phyloP scores from a whole-genome alignment of 345 rosid genomes.

The Fremontodendron californicum region DNA sequence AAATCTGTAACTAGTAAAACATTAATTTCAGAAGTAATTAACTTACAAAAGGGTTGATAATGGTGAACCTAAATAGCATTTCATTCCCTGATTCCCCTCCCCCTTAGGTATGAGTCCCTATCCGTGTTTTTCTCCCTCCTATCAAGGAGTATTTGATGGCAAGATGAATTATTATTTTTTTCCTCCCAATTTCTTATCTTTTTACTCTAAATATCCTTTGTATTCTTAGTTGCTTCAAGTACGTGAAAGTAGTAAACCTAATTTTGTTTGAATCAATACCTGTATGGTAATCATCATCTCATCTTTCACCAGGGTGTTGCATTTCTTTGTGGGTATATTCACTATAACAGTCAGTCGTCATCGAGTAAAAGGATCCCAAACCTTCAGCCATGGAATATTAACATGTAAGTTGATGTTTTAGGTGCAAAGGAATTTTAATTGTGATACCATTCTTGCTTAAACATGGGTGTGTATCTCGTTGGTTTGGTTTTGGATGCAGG shows the following conservation, averaged over 20 bases:
- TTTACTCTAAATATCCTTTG: not conserved
- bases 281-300: not conserved
- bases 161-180: not conserved
- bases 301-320: slow-evolving; percentile 63
- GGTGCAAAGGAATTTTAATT: not conserved
- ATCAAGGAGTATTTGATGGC: not conserved
- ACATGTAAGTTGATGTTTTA: slow-evolving; percentile 62
- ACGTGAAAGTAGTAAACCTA: not conserved
- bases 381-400: slow-evolving; percentile 94
- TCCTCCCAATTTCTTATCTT: not conserved
- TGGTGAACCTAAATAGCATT: not conserved
- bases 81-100: not conserved
- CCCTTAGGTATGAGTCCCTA: not conserved
- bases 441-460: not conserved
- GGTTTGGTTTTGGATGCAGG: slow-evolving; percentile 49
- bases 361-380: slow-evolving; percentile 55
- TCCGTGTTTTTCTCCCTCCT: not conserved
- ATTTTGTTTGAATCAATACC: not conserved
- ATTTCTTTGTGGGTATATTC: slow-evolving; percentile 84
- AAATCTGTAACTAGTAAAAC: not conserved
- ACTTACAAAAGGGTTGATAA: not conserved
- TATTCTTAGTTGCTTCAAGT: not conserved
- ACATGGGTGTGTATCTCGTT: slow-evolving; percentile 8
- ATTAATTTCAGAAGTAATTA: not conserved
- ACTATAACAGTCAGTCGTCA: slow-evolving; percentile 59